These are phyloP conservation scores for Glebionis coronaria DNA, from an alignment of 129 eudicot species.

Conservation along the genomic window DNA sequence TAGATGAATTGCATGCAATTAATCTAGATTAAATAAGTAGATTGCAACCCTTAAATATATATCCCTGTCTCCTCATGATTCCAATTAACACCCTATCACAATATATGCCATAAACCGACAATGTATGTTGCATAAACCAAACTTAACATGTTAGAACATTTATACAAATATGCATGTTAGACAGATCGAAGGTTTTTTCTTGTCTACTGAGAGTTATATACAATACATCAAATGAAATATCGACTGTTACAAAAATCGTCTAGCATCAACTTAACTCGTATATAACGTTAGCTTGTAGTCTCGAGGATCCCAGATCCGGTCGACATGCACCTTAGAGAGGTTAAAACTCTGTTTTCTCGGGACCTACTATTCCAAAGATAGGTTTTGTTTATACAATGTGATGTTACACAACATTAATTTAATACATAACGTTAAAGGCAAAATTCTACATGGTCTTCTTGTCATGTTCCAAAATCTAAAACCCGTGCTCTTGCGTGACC, in stretches of 20 bases:
- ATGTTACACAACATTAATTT: neutral
- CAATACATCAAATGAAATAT: too few relatives aligned
- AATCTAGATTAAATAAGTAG: constrained; percentile 21
- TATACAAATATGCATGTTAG: neutral
- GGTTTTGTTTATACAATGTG: neutral
- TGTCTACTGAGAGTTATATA: too few relatives aligned
- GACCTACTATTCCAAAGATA: neutral
- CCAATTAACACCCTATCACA: constrained; percentile 31
- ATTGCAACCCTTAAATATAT: constrained; percentile 21
- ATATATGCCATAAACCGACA: constrained; percentile 11
- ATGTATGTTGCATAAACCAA: neutral
- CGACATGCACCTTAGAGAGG: neutral
- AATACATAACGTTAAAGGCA: neutral
- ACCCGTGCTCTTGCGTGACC: constrained; percentile 23
- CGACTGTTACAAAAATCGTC: neutral
- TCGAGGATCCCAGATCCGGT: neutral
- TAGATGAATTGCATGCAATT: constrained; percentile 28
- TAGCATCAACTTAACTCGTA: neutral
- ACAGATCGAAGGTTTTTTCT: neutral
- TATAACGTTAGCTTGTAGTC: constrained; percentile 4
- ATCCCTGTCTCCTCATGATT: constrained; percentile 23
- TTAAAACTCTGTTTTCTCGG: neutral
- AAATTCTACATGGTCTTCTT: neutral
- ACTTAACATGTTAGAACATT: neutral
- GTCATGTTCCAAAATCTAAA: constrained; percentile 8